Conservation (phyloP, 2,329 filamentous ascomycete genomes). For the Hirsutella rhossiliensis region DNA sequence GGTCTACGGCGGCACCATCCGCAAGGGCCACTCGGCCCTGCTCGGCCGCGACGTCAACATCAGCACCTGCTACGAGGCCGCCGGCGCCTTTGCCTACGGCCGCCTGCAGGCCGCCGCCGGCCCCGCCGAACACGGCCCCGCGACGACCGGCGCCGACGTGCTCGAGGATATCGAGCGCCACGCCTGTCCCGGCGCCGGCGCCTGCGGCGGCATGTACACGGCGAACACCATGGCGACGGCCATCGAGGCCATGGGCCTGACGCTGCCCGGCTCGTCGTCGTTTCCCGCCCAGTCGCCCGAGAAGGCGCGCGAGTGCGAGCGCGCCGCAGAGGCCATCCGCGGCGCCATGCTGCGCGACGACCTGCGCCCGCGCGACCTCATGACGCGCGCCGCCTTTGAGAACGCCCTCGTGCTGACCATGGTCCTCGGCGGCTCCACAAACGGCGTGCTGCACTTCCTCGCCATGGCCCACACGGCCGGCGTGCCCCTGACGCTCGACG, state of each 20-base stretch:
- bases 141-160: slow-evolving; percentile 64
- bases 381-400: slow-evolving; percentile 72
- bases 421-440: slow-evolving; percentile 83
- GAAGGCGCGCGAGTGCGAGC: slow-evolving; percentile 78
- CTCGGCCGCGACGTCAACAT: slow-evolving; percentile 77
- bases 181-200: slow-evolving; percentile 53
- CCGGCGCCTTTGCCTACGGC: slow-evolving; percentile 71
- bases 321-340: slow-evolving; percentile 66
- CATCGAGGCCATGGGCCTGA: slow-evolving; percentile 81
- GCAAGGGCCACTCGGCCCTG: slow-evolving; percentile 69
- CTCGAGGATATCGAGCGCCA: slow-evolving; percentile 72
- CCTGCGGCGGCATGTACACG: slow-evolving; percentile 79
- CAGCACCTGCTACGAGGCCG: slow-evolving; percentile 76
- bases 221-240: slow-evolving; percentile 86
- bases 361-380: slow-evolving; percentile 67
- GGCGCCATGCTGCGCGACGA: slow-evolving; percentile 72
- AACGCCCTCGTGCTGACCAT: slow-evolving; percentile 86
- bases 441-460: slow-evolving; percentile 78
- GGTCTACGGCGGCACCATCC: slow-evolving; percentile 90
- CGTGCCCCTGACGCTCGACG: slow-evolving; percentile 65
- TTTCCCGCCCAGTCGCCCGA: slow-evolving; percentile 71
- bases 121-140: slow-evolving; percentile 50
- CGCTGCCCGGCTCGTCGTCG: slow-evolving; percentile 71
- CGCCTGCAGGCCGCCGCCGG: slow-evolving; percentile 58
- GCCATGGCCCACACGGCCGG: slow-evolving; percentile 83